phyloP scores from a whole-genome alignment of 768 basidiomycete species.

The Tricholoma hemisulphureum region DNA sequence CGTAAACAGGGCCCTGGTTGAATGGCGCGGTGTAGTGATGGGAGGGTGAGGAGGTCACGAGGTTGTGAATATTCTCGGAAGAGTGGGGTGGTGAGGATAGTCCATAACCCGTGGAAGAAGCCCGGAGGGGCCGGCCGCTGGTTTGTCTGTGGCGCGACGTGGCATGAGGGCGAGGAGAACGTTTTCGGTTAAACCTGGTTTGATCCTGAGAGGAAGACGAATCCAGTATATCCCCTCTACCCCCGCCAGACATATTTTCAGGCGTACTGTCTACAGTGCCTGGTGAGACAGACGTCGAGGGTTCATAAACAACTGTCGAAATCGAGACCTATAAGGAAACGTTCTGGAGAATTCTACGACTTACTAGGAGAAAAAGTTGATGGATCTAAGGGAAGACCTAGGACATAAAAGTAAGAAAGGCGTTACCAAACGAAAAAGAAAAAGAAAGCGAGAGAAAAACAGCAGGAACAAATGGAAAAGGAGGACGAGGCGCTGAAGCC shows the following conservation, averaged over 20 bases:
- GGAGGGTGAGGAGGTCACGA: constrained; percentile 16
- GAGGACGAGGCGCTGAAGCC: too few relatives aligned
- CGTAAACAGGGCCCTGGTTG: constrained; percentile 34
- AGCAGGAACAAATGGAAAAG: too few relatives aligned
- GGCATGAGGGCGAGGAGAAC: constrained; percentile 23
- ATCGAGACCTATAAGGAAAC: constrained; percentile 5
- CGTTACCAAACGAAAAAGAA: constrained; percentile 17
- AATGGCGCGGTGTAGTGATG: constrained; percentile 31
- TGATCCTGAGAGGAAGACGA: constrained; percentile 24
- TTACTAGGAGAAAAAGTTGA: constrained; percentile 9
- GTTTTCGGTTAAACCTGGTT: constrained; percentile 21
- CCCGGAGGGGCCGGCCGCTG: constrained; percentile 16
- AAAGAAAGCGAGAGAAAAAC: constrained; percentile 9
- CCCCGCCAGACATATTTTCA: constrained; percentile 26
- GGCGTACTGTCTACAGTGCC: constrained; percentile 14
- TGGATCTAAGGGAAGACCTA: constrained; percentile 18
- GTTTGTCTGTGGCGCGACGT: constrained; percentile 13
- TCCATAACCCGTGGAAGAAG: constrained; percentile 10
- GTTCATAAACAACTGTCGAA: constrained; percentile 28
- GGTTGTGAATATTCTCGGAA: constrained; percentile 18
- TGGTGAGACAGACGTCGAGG: constrained; percentile 12
- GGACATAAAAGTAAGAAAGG: constrained; percentile 25
- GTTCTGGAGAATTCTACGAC: constrained; percentile 16
- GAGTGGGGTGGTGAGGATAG: constrained; percentile 9
- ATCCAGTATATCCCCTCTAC: constrained; percentile 24